Percentiles rank a stretch among this genome's conserved stretches.
phyloP scores from a whole-genome alignment of 2,329 filamentous ascomycete genomes.

The Fusarium keratoplasticum region DNA sequence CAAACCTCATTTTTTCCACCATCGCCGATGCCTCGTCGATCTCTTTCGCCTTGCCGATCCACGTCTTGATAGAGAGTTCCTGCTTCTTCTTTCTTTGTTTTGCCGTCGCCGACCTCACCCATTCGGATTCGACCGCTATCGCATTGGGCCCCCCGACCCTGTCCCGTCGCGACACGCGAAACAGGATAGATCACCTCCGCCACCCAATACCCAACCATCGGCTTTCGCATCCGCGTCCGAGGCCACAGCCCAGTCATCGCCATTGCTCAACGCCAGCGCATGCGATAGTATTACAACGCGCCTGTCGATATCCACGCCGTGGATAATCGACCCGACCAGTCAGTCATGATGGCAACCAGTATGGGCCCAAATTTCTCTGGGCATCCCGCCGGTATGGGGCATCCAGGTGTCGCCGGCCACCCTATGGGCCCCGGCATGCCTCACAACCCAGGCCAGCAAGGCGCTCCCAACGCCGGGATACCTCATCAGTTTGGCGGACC shows the following conservation, averaged over 20 bases:
- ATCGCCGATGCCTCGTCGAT: conserved; percentile 46
- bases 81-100: conserved; percentile 19
- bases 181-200: conserved; percentile 34
- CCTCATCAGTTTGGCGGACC: conserved; percentile 75
- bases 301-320: conserved; percentile 70
- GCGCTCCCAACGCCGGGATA: conserved; percentile 72
- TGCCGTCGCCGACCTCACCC: conserved; percentile 12
- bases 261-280: conserved; percentile 53
- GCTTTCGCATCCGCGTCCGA: conserved; percentile 33
- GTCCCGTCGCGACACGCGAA: conserved; percentile 47
- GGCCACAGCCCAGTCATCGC: conserved; percentile 13
- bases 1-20: conserved; percentile 9
- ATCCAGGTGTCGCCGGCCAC: conserved; percentile 76
- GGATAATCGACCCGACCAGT: conserved; percentile 61
- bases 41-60: conserved; percentile 27
- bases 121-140: conserved; percentile 37
- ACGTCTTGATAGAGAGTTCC: conserved; percentile 28
- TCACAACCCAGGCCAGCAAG: conserved; percentile 77
- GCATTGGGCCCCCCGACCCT: conserved; percentile 33
- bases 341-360: conserved; percentile 75
- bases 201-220: conserved; percentile 30
- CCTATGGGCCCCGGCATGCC: conserved; percentile 72
- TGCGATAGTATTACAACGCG: conserved; percentile 59
- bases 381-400: conserved; percentile 78
- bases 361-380: conserved; percentile 73